Base-by-base conservation (phyloP, 768 basidiomycete genomes). In the Strobilomyces confusus region DNA sequence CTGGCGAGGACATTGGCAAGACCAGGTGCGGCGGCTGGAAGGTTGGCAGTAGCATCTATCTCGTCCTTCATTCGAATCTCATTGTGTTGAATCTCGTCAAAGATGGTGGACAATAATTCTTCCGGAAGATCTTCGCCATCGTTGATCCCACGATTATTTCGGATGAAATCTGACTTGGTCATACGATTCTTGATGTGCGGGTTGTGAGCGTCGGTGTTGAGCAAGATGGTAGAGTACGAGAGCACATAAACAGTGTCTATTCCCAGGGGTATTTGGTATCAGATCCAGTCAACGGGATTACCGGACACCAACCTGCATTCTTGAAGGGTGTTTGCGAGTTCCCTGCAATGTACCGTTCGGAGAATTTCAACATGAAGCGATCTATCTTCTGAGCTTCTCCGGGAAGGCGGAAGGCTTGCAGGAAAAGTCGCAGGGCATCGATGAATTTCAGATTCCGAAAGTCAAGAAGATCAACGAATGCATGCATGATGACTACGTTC, bases 21-120 rank as follows among this genome's bases (percentile, higher is more conserved):
- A 13, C 94, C 93, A 20, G 90, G 82, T 3, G 81, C 81, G 30
- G 77, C 52, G 5, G 75, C 63, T 9, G 74, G 68, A 22, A 81
- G 62, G 54, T 51, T 67, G 22, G 55, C 36, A 8, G 74, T 73
- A 26, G 80, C 75, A 61, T 95, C 94, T 23, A 93, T 74, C 73
- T 99, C 95, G 63, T 98, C 97, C 72, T 98, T 98, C 97, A 99
- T 98, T 63, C 91, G 81, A 61, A 99, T 98, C 69, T 99, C 97
- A 62, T 97, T 94, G 40, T 69, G 76, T 52, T 83, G 81, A 59
- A 99, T 98, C 40, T 98, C 92, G 62, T 98, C 93, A 67, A 81
- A 99, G 57, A 98, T 89, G 20, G 72, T 73, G 5, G 75, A 77
- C 40, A 98, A 69, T 37, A 89, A 75, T 20, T 95, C 91, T 63